A percentile compares a stretch with the other conserved stretches of the same genome.
Conservation (phyloP, 805 yeast species). For the Candida verbasci region DNA sequence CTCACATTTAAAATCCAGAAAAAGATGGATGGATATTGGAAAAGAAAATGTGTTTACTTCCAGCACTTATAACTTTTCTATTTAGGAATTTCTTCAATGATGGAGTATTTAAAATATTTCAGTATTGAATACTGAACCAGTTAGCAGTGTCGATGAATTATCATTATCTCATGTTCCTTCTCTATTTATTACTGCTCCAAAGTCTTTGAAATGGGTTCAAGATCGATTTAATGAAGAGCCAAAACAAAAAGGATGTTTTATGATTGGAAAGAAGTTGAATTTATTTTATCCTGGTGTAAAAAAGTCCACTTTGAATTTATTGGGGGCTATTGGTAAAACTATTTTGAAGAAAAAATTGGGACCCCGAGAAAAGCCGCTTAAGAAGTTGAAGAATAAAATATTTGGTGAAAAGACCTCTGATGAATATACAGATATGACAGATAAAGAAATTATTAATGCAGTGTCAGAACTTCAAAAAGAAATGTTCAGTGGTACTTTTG, state of each 20-base stretch:
- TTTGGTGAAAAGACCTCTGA: no score
- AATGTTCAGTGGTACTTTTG: no score
- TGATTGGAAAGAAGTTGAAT: not conserved
- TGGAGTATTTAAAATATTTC: not conserved
- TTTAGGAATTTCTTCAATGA: not conserved
- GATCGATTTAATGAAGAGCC: conserved; percentile 13
- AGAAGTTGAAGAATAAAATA: not conserved
- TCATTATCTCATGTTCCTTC: conserved; percentile 25
- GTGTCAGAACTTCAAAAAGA: no score
- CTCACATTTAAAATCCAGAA: no score
- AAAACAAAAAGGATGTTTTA: not conserved
- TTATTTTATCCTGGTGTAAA: not conserved
- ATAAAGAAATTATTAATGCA: no score
- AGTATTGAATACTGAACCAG: no score
- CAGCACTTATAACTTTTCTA: no score
- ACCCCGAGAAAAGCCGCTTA: not conserved
- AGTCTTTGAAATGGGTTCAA: conserved; percentile 18
- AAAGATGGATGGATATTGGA: no score
- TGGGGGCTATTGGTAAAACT: not conserved
- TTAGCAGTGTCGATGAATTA: conserved; percentile 20
- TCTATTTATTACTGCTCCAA: conserved; percentile 15
- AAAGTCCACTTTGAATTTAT: not conserved
- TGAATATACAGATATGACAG: no score
- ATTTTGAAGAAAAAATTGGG: not conserved
- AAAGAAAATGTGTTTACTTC: no score